Evolutionary conservation across 192 early-diverging fungal genomes (phyloP).

Genomic region (Radiomyces spectabilis): DNA sequence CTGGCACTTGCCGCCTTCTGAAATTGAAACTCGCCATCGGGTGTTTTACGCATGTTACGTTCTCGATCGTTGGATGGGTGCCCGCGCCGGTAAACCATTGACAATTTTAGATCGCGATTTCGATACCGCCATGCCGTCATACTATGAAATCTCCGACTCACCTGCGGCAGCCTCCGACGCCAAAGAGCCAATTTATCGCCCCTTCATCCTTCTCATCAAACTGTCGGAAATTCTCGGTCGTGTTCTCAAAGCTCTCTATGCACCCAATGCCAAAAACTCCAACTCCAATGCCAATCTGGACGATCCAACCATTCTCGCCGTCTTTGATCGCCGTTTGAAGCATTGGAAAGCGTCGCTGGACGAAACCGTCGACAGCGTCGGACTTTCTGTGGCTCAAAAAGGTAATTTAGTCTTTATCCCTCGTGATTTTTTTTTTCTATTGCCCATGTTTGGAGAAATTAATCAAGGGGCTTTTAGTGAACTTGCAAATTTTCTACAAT

Average conservation of each 20-base stretch:
- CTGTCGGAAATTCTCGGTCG: slow-evolving; percentile 43
- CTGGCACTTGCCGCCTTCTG: slow-evolving; percentile 40
- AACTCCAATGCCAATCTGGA: slow-evolving; percentile 30
- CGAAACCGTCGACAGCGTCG: slow-evolving; percentile 6
- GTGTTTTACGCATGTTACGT: slow-evolving; percentile 21
- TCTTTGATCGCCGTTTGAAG: slow-evolving; percentile 21
- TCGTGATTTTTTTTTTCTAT: too few species aligned
- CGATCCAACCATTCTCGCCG: slow-evolving; percentile 37
- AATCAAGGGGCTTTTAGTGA: neutral
- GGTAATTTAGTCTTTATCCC: slow-evolving; percentile 6
- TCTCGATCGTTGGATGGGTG: slow-evolving; percentile 30
- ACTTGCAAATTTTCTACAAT: slow-evolving; percentile 2
- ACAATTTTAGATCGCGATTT: slow-evolving; percentile 35
- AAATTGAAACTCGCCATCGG: slow-evolving; percentile 40
- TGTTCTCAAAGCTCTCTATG: slow-evolving; percentile 39
- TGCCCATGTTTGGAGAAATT: too few species aligned
- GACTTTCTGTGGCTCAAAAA: slow-evolving; percentile 11
- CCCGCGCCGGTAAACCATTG: slow-evolving; percentile 43
- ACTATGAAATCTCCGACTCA: slow-evolving; percentile 23
- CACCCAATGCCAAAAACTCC: slow-evolving; percentile 34
- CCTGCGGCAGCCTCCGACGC: too few species aligned
- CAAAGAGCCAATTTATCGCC: slow-evolving; percentile 7
- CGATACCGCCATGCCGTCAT: slow-evolving; percentile 19
- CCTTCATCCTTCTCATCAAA: slow-evolving; percentile 41
- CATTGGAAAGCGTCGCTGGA: slow-evolving; percentile 21